These are phyloP conservation scores for Centella asiatica DNA, from an alignment of 129 eudicot genomes.

Conservation along the genomic window DNA sequence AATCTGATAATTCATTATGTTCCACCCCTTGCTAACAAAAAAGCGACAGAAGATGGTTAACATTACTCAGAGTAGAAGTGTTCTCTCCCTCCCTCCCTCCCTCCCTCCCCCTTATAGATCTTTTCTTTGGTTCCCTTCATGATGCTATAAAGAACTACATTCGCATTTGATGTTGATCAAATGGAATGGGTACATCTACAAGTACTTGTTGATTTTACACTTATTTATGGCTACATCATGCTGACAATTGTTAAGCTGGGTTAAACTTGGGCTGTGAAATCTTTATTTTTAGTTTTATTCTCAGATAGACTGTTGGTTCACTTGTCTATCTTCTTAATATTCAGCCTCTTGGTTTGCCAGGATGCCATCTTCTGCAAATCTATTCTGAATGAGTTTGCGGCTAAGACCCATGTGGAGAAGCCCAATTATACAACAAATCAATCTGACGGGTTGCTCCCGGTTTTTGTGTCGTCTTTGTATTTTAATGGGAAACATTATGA, in stretches of 20 bases:
- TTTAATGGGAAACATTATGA: constrained; percentile 31
- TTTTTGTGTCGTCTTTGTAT: constrained; percentile 27
- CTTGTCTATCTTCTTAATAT: background rate
- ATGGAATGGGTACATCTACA: background rate
- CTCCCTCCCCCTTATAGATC: too few species aligned
- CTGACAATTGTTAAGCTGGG: background rate
- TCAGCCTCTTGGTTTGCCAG: constrained; percentile 20
- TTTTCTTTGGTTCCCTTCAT: too few species aligned
- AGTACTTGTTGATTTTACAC: too few species aligned
- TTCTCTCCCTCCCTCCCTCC: too few species aligned
- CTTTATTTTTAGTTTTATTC: background rate
- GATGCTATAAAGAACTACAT: too few species aligned
- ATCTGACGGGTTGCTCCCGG: constrained; percentile 15
- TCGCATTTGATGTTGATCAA: too few species aligned
- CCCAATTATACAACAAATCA: constrained; percentile 33
- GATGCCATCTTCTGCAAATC: constrained; percentile 48
- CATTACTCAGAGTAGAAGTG: too few species aligned
- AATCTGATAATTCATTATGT: too few species aligned
- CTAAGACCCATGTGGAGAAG: constrained; percentile 22
- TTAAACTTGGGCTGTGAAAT: background rate
- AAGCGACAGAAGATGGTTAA: too few species aligned
- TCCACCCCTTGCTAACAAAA: too few species aligned
- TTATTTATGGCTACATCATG: too few species aligned
- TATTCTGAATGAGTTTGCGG: constrained; percentile 42
- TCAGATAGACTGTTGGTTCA: background rate